phyloP scores from a whole-genome alignment of 1,284 basidiomycete genomes.

The Cryptococcus hybrid region DNA sequence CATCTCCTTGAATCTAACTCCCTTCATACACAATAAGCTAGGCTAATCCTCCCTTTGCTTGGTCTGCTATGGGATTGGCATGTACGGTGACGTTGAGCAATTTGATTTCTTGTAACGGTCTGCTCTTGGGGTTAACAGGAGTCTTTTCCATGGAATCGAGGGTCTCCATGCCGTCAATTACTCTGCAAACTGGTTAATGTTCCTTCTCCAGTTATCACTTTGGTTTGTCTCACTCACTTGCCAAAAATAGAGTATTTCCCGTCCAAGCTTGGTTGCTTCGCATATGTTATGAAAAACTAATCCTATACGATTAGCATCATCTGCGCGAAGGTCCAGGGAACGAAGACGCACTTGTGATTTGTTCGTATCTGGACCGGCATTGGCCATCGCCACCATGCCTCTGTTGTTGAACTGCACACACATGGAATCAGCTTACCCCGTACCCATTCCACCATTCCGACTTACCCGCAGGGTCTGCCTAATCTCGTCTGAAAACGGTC shows the following conservation, averaged over 20 bases:
- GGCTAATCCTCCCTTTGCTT: constrained; percentile 12
- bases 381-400: constrained; percentile 96
- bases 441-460: neutral
- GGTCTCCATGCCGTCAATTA: constrained; percentile 90
- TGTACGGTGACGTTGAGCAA: constrained; percentile 84
- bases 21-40: neutral
- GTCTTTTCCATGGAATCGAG: constrained; percentile 86
- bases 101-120: constrained; percentile 80
- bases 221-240: constrained; percentile 41
- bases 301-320: neutral
- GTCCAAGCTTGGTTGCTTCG: constrained; percentile 88
- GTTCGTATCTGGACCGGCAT: constrained; percentile 88
- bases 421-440: neutral
- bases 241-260: constrained; percentile 94
- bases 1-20: neutral
- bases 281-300: constrained; percentile 88
- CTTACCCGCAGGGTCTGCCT: constrained; percentile 84
- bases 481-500: constrained; percentile 84
- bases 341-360: constrained; percentile 60
- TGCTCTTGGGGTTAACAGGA: constrained; percentile 86
- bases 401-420: constrained; percentile 82
- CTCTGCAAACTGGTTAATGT: constrained; percentile 51
- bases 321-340: neutral
- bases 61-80: constrained; percentile 71
- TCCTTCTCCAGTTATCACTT: neutral